phyloP scores from a whole-genome alignment of 1,284 basidiomycete species.

The Sparassis latifolia region DNA sequence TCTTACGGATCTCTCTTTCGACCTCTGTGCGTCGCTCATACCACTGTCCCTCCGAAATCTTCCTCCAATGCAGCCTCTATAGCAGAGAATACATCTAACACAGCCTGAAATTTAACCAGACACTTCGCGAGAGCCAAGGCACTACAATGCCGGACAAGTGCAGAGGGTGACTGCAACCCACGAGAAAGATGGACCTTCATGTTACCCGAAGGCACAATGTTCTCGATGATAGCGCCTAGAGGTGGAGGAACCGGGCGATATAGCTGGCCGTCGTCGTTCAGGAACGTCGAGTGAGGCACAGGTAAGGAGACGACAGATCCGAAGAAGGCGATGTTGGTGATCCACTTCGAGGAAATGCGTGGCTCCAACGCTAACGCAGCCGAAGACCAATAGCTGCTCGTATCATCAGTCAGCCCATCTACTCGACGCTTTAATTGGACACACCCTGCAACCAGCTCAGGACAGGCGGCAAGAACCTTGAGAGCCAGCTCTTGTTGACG shows the following conservation, averaged over 20 bases:
- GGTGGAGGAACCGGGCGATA: conserved; percentile 71
- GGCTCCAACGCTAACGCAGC: conserved; percentile 80
- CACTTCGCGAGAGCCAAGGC: conserved; percentile 71
- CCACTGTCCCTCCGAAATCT: conserved; percentile 67
- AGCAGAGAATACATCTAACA: conserved; percentile 43
- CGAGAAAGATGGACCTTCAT: conserved; percentile 72
- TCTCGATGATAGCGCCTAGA: conserved; percentile 62
- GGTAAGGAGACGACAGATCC: conserved; percentile 73
- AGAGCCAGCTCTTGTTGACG: conserved; percentile 83
- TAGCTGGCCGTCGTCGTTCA: conserved; percentile 32
- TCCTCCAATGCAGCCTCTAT: conserved; percentile 59
- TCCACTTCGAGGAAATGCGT: conserved; percentile 83
- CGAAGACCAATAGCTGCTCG: conserved; percentile 66
- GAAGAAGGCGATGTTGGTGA: conserved; percentile 80
- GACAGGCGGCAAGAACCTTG: conserved; percentile 74
- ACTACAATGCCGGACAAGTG: conserved; percentile 79
- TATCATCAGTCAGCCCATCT: conserved; percentile 3
- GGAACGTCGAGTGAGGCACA: conserved; percentile 61
- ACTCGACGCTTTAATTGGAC: conserved; percentile 12
- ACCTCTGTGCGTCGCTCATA: conserved; percentile 52
- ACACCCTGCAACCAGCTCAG: conserved; percentile 79
- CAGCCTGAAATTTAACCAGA: conserved; percentile 60
- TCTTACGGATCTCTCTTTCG: conserved; percentile 66
- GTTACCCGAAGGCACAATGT: conserved; percentile 67
- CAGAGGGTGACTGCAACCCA: conserved; percentile 64